Evolutionary conservation across 768 basidiomycete genomes (phyloP), one percentile per base, ranked within the genome.

Genomic region (Psilocybe cyanescens): DNA sequence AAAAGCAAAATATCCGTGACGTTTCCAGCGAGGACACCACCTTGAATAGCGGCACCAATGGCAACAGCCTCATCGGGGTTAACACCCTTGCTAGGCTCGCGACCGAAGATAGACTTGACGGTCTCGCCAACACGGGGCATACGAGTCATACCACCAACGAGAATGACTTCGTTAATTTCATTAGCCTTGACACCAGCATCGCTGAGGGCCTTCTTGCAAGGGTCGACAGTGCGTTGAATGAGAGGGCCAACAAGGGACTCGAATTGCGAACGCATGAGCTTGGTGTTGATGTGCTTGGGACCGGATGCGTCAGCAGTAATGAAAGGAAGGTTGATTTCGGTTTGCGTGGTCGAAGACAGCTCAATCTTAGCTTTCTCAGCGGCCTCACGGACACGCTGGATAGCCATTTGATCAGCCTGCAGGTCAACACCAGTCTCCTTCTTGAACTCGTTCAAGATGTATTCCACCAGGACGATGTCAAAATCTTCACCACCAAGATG

Each of bases 351-450:
- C 9, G 94, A 95, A 9, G 95, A 98, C 28, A 99, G 81, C 73
- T 99, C 97, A 54, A 97, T 96, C 87, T 99, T 99, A 66, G 97
- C 97, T 83, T 98, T 98, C 84, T 99, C 97, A 11, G 97, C 95
- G 17, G 97, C 97, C 76, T 99, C 97, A 69, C 97, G 95, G 64
- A 99, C 94, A 77, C 97, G 95, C 76, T 99, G 97, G 68, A 99
- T 93, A 6, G 97, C 96, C 92, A 98, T 97, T 53, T 90, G 85
- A 75, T 99, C 97, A 67, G 85, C 80, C 67, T 81, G 81, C 47
- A 99, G 87, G 71, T 94, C 90, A 62, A 91, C 81, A 37, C 94
- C 91, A 4, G 83, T 81, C 73, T 95, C 90, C 81, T 95, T 96
- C 87, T 97, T 94, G 90, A 99, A 99, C 75, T 95, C 91, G 59